phyloP scores from a whole-genome alignment of 176 grass and related monocot genomes.

The Carex littledalei region DNA sequence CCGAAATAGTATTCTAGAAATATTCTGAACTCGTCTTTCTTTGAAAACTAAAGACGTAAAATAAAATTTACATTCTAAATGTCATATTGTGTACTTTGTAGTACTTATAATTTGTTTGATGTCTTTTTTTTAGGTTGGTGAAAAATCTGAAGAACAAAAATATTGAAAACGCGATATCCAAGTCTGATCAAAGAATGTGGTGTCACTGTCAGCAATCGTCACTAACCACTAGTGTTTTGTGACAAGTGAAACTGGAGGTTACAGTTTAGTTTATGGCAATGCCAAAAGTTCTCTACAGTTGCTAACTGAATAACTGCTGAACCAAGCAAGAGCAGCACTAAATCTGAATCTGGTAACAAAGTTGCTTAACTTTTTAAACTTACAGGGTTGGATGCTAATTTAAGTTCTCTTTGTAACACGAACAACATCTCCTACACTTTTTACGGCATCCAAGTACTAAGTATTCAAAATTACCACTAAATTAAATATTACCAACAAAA shows the following conservation, averaged over 20 bases:
- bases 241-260: not conserved
- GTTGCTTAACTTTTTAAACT: not conserved
- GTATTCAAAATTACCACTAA: not conserved
- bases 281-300: not conserved
- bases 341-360: not conserved
- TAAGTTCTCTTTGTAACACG: not conserved
- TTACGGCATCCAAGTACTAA: not conserved
- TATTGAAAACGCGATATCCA: no score
- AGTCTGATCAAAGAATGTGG: no score
- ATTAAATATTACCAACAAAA: constrained; percentile 5
- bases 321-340: not conserved
- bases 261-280: not conserved
- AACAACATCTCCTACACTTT: not conserved
- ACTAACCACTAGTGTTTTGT: no score
- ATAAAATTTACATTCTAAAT: no score
- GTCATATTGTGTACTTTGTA: no score
- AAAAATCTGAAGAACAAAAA: no score
- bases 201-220: no score
- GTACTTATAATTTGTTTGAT: no score
- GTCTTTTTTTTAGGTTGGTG: no score
- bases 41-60: no score
- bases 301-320: not conserved
- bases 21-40: no score
- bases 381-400: not conserved
- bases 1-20: no score